Evolutionary conservation across 2,329 filamentous ascomycete genomes (phyloP).

Genomic region (Sodiomyces alkalinus): DNA sequence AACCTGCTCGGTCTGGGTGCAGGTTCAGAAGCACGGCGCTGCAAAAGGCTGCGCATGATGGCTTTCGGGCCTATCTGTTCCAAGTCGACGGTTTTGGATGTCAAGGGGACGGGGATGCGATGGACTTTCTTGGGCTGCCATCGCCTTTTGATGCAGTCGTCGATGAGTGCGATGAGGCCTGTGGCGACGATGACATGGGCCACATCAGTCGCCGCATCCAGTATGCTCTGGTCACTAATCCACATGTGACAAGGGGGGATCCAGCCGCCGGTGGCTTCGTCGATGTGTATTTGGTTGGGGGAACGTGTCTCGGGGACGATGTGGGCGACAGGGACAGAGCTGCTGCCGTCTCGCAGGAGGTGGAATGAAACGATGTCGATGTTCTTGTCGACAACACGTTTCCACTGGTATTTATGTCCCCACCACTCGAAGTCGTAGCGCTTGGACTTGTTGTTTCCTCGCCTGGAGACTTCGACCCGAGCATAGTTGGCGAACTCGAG

Average conservation of each 20-base stretch:
- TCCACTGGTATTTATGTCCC: conserved; percentile 77
- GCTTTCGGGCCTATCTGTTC: conserved; percentile 14
- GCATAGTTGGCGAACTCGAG: conserved; percentile 97
- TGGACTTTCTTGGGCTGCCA: conserved; percentile 42
- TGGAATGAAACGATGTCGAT: conserved; percentile 62
- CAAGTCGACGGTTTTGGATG: conserved; percentile 15
- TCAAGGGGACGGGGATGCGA: conserved; percentile 20
- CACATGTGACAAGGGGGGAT: conserved; percentile 82
- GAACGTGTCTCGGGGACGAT: conserved; percentile 70
- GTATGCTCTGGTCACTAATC: conserved; percentile 61
- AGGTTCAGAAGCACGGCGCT: conserved; percentile 24
- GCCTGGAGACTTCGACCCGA: conserved; percentile 65
- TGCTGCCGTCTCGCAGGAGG: conserved; percentile 50
- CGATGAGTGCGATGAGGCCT: conserved; percentile 76
- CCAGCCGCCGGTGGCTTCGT: conserved; percentile 73
- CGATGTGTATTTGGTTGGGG: conserved; percentile 52
- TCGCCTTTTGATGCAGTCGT: conserved; percentile 74
- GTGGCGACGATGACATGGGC: conserved; percentile 82
- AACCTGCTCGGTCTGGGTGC: no score
- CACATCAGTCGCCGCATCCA: conserved; percentile 59
- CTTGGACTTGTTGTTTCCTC: conserved; percentile 50
- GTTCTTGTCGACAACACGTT: conserved; percentile 54
- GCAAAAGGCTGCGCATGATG: conserved; percentile 24
- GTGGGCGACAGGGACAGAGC: conserved; percentile 53
- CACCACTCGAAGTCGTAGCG: conserved; percentile 90